Evolutionary conservation across 2,329 filamentous ascomycete genomes (phyloP).

Genomic region (Alternaria ethzedia): DNA sequence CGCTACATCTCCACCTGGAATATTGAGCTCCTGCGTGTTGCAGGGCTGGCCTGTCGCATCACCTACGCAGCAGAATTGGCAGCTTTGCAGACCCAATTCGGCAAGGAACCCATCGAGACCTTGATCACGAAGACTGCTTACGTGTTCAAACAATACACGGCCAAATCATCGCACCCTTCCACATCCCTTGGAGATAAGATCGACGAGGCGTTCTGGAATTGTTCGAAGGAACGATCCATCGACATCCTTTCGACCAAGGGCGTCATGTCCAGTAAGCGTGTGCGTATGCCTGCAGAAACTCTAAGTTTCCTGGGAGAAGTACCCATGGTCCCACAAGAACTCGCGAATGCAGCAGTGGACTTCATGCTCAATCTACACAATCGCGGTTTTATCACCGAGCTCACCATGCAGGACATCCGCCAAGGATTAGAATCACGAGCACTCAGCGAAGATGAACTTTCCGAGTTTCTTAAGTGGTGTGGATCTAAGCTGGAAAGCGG

Average conservation of each 20-base stretch:
- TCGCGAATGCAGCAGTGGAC: constrained; percentile 69
- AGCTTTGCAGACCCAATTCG: constrained; percentile 60
- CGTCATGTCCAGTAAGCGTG: constrained; percentile 80
- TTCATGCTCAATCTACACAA: constrained; percentile 84
- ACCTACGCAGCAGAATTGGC: constrained; percentile 87
- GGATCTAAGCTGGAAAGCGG: constrained; percentile 73
- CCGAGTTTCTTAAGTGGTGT: constrained; percentile 85
- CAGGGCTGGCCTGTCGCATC: constrained; percentile 87
- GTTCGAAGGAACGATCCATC: constrained; percentile 76
- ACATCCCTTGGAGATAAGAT: constrained; percentile 82
- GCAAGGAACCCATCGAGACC: constrained; percentile 63
- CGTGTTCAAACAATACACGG: constrained; percentile 85
- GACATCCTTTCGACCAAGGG: constrained; percentile 89
- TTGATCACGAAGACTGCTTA: constrained; percentile 82
- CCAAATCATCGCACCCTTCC: constrained; percentile 88
- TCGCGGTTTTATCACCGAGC: constrained; percentile 84
- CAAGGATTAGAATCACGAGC: constrained; percentile 83
- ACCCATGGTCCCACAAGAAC: constrained; percentile 78
- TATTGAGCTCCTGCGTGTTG: constrained; percentile 85
- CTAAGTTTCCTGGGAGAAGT: constrained; percentile 86
- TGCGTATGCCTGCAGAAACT: constrained; percentile 76
- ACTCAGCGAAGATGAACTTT: constrained; percentile 76
- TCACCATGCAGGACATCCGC: constrained; percentile 86
- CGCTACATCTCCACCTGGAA: constrained; percentile 97
- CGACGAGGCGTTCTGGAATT: constrained; percentile 95